Conservation (phyloP, 768 basidiomycete species). For the Lentinula guzmanii region DNA sequence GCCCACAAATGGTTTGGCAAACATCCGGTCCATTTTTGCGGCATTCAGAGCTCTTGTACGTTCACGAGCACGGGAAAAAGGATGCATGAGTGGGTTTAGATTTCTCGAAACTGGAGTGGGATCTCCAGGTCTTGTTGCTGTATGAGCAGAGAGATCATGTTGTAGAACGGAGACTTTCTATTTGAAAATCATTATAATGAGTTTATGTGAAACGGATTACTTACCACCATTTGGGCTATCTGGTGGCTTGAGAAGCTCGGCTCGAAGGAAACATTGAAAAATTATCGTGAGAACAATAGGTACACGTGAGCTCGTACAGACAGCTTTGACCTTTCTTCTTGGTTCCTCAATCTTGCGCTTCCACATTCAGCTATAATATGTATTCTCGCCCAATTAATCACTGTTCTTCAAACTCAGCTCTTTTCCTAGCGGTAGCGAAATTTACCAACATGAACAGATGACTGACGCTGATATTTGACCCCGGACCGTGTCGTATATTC, state of each 20-base stretch:
- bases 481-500: conserved; percentile 2
- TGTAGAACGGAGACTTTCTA: conserved; percentile 87
- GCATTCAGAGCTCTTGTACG: conserved; percentile 92
- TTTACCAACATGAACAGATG: background rate
- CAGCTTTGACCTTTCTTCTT: background rate
- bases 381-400: background rate
- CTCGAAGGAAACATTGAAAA: background rate
- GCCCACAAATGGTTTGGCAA: conserved; percentile 94
- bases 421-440: background rate
- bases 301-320: background rate
- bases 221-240: background rate
- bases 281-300: background rate
- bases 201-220: background rate
- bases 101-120: conserved; percentile 88
- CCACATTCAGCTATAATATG: background rate
- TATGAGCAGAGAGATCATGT: conserved; percentile 70
- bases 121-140: conserved; percentile 73
- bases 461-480: background rate
- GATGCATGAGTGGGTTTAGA: conserved; percentile 92
- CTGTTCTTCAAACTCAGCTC: background rate
- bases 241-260: background rate
- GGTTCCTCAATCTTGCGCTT: too few species aligned
- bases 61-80: conserved; percentile 89
- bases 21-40: conserved; percentile 94
- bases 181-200: background rate